A percentile compares a stretch with the other conserved stretches of the same genome.
These are phyloP conservation scores for Penicillium psychrofluorescens DNA, from an alignment of 495 filamentous ascomycete species.

Conservation along the genomic window DNA sequence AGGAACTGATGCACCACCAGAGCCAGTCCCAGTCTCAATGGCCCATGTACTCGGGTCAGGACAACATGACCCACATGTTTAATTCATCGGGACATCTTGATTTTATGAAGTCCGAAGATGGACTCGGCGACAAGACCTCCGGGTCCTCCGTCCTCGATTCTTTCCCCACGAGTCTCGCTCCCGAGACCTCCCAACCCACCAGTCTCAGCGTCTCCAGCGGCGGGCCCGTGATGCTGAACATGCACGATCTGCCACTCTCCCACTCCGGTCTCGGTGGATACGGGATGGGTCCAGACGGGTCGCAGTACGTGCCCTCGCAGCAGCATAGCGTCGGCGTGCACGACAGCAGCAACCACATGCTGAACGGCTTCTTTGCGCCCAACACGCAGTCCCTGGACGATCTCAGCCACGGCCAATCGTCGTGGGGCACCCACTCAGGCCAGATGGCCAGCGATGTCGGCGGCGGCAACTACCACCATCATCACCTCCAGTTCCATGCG, in stretches of 20 bases:
- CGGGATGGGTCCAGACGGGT: slow-evolving; percentile 22
- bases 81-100: slow-evolving; percentile 27
- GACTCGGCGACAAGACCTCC: slow-evolving; percentile 31
- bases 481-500: slow-evolving; percentile 25
- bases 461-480: slow-evolving; percentile 26
- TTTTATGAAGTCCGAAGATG: slow-evolving; percentile 30
- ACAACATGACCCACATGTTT: slow-evolving; percentile 31
- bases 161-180: slow-evolving; percentile 25
- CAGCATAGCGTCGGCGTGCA: slow-evolving; percentile 24
- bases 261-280: slow-evolving; percentile 26
- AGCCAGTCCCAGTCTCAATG: slow-evolving; percentile 27
- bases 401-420: slow-evolving; percentile 24
- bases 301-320: slow-evolving; percentile 31
- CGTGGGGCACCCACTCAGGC: slow-evolving; percentile 29
- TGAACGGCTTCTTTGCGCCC: slow-evolving; percentile 28
- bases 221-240: slow-evolving; percentile 30
- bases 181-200: slow-evolving; percentile 26
- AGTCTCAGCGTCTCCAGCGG: slow-evolving; percentile 23
- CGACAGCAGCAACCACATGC: slow-evolving; percentile 29
- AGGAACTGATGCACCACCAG: slow-evolving; percentile 26
- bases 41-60: slow-evolving; percentile 33
- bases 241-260: slow-evolving; percentile 34
- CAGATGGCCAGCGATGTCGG: slow-evolving; percentile 27
- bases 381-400: slow-evolving; percentile 31
- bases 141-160: slow-evolving; percentile 36